These are phyloP conservation scores for Tetrahymena elliotti DNA, from an alignment of 73 alveolate species.

Conservation along the genomic window DNA sequence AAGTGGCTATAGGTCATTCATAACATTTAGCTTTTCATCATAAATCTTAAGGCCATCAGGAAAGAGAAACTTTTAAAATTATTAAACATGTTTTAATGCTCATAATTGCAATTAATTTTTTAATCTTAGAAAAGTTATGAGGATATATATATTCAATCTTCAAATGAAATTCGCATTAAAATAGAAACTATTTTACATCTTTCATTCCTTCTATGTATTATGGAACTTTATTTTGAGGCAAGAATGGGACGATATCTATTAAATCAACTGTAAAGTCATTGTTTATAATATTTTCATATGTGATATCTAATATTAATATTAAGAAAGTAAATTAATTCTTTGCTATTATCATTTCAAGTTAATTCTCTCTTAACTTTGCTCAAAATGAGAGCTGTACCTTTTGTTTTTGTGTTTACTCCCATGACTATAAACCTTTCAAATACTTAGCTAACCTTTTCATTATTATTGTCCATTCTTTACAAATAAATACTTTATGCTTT, in stretches of 20 bases:
- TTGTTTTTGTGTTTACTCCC: background rate
- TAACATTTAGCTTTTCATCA: background rate
- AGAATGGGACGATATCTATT: background rate
- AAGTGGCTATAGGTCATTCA: background rate
- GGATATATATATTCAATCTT: too few species aligned
- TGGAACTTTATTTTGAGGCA: background rate
- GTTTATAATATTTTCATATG: background rate
- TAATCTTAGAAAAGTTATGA: too few species aligned
- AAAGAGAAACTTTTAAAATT: background rate
- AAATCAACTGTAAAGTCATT: background rate
- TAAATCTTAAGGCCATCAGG: background rate
- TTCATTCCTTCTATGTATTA: background rate
- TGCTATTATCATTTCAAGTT: background rate
- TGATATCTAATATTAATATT: background rate
- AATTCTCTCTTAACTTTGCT: background rate
- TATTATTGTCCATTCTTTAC: background rate
- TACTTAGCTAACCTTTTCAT: background rate
- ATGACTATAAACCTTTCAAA: background rate
- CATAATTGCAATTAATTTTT: background rate
- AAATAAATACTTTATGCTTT: background rate
- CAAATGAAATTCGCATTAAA: too few species aligned
- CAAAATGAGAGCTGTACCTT: background rate
- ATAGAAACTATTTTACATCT: background rate
- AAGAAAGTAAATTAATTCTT: background rate
- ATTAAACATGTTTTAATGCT: background rate